phyloP scores from a whole-genome alignment of 306 rosid species.

The Rosa persica region DNA sequence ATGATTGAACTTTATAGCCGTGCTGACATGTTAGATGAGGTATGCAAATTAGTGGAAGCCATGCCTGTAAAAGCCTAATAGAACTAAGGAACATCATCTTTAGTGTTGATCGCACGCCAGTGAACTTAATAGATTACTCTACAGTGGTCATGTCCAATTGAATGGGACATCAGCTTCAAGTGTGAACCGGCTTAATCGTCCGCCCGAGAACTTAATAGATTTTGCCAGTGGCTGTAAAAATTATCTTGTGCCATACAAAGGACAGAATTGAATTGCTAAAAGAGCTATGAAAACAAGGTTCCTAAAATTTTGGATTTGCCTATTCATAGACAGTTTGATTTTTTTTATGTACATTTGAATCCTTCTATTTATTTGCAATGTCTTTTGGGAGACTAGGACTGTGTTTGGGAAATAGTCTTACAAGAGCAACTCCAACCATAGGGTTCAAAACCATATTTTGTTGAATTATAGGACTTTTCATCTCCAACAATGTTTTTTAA shows the following conservation, averaged over 20 bases:
- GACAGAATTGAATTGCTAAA: neutral
- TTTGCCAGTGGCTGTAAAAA: neutral
- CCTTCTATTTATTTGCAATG: no score
- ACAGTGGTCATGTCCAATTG: neutral
- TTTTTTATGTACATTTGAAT: neutral
- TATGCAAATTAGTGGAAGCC: constrained; percentile 17
- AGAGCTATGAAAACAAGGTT: neutral
- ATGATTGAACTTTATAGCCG: constrained; percentile 52
- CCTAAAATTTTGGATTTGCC: neutral
- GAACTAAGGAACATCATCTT: neutral
- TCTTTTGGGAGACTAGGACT: no score
- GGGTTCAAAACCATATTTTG: no score
- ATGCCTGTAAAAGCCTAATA: constrained; percentile 10
- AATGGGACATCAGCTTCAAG: neutral
- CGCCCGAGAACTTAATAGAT: neutral
- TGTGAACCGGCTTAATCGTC: neutral
- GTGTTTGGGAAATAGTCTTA: no score
- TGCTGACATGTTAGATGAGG: constrained; percentile 29
- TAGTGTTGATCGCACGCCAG: neutral
- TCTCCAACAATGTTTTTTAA: no score
- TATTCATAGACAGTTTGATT: neutral
- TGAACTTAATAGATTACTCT: neutral
- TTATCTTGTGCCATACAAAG: neutral
- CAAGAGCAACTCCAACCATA: no score
- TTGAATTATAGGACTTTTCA: no score